Conservation (phyloP, 345 rosid genomes). For the Moricandia arvensis region DNA sequence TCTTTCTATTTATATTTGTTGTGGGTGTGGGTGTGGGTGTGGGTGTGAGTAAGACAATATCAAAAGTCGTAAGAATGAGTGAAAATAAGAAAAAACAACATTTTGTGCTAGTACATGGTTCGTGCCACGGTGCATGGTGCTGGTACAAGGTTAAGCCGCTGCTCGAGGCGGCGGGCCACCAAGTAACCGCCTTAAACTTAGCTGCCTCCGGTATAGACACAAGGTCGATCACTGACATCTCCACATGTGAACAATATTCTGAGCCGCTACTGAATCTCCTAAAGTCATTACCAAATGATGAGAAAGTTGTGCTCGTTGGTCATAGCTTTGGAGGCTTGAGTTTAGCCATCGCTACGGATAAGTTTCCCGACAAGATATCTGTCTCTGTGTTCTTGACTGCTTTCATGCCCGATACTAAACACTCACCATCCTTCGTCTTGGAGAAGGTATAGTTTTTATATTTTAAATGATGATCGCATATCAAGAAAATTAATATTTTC, state of each 20-base stretch:
- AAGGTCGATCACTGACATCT: slow-evolving; percentile 43
- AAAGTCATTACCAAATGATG: slow-evolving; percentile 32
- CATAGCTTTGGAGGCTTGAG: slow-evolving; percentile 70
- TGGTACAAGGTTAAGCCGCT: slow-evolving; percentile 66
- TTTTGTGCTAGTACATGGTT: slow-evolving; percentile 62
- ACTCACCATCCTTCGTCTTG: slow-evolving; percentile 36
- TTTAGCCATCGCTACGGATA: slow-evolving; percentile 49
- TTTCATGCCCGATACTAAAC: slow-evolving; percentile 38
- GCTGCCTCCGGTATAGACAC: slow-evolving; percentile 53
- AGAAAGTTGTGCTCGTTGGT: slow-evolving; percentile 60
- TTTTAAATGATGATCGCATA: not conserved
- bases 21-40: not conserved
- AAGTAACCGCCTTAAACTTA: slow-evolving; percentile 49
- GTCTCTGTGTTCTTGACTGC: slow-evolving; percentile 32
- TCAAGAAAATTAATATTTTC: not conserved
- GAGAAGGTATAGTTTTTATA: slow-evolving; percentile 8
- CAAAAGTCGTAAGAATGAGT: slow-evolving; percentile 15
- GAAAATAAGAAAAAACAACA: slow-evolving; percentile 34
- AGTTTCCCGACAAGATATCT: slow-evolving; percentile 34
- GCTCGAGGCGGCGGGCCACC: slow-evolving; percentile 50
- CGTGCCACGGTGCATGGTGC: slow-evolving; percentile 62
- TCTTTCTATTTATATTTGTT: not conserved
- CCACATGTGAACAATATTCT: slow-evolving; percentile 41
- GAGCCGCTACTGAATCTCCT: slow-evolving; percentile 47
- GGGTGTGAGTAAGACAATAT: not conserved